Percentiles rank a stretch among this genome's conserved stretches.
These are phyloP conservation scores for Xerocomus brunneocitrinus DNA, from an alignment of 768 basidiomycete genomes.

Conservation along the genomic window DNA sequence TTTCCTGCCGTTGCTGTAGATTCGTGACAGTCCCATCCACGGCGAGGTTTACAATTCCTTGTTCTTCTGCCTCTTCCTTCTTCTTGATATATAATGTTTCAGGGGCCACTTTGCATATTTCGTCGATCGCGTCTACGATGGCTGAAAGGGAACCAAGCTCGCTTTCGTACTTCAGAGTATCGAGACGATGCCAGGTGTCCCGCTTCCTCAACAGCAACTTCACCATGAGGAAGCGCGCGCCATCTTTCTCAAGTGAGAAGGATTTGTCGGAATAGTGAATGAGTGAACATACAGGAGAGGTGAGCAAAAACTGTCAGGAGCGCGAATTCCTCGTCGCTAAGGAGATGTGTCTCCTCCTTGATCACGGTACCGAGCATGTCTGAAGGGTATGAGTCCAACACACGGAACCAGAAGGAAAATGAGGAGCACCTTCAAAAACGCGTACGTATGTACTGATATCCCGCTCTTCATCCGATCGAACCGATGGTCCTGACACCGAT, in stretches of 20 bases:
- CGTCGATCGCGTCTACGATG: conserved; percentile 40
- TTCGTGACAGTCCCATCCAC: conserved; percentile 21
- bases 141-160: conserved; percentile 38
- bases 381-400: conserved; percentile 20
- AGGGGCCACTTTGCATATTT: conserved; percentile 33
- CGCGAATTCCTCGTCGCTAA: conserved; percentile 43
- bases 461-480: conserved; percentile 2
- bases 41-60: conserved; percentile 35
- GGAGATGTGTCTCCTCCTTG: conserved; percentile 47
- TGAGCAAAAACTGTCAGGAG: conserved; percentile 39
- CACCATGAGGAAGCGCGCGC: conserved; percentile 57
- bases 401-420: not conserved
- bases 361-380: conserved; percentile 57
- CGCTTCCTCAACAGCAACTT: conserved; percentile 59
- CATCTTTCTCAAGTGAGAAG: conserved; percentile 35
- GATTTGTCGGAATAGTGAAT: not conserved
- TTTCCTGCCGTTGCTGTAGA: conserved; percentile 2
- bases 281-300: conserved; percentile 45
- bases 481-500: conserved; percentile 12
- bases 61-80: conserved; percentile 20
- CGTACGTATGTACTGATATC: conserved; percentile 25
- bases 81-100: conserved; percentile 4
- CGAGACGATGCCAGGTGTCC: conserved; percentile 49
- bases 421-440: conserved; percentile 27
- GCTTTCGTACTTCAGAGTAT: conserved; percentile 37